These are phyloP conservation scores for Botrytis squamosa DNA, from an alignment of 2,329 filamentous ascomycete species.

Conservation along the genomic window DNA sequence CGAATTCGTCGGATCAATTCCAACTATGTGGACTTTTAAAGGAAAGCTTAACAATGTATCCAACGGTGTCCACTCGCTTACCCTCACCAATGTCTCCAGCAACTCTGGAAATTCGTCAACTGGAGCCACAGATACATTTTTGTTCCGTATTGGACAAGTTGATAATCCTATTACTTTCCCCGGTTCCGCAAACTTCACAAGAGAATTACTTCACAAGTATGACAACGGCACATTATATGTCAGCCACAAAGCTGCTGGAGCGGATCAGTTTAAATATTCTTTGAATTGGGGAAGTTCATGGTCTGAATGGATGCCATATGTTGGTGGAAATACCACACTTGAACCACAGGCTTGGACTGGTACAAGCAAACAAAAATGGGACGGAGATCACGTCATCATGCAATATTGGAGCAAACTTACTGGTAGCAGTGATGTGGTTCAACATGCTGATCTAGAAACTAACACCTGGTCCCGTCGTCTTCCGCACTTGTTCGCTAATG, in stretches of 20 bases:
- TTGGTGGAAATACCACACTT: slow-evolving; percentile 50
- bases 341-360: slow-evolving; percentile 55
- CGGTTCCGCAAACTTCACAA: slow-evolving; percentile 56
- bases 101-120: slow-evolving; percentile 46
- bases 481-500: slow-evolving; percentile 62
- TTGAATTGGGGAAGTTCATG: slow-evolving; percentile 60
- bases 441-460: slow-evolving; percentile 55
- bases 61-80: slow-evolving; percentile 60
- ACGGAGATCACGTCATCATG: slow-evolving; percentile 59
- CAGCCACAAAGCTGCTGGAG: slow-evolving; percentile 59
- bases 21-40: slow-evolving; percentile 53
- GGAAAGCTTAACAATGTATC: slow-evolving; percentile 55
- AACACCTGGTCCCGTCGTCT: slow-evolving; percentile 49
- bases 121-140: slow-evolving; percentile 56
- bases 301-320: slow-evolving; percentile 57
- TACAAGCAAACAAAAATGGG: slow-evolving; percentile 57
- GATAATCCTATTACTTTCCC: slow-evolving; percentile 62
- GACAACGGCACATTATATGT: slow-evolving; percentile 48
- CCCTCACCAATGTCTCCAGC: slow-evolving; percentile 51
- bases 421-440: slow-evolving; percentile 58
- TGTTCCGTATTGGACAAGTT: slow-evolving; percentile 57
- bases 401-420: slow-evolving; percentile 62
- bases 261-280: slow-evolving; percentile 61
- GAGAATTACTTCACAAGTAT: slow-evolving; percentile 48
- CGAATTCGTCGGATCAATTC: slow-evolving; percentile 51